A percentile compares a stretch with the other conserved stretches of the same genome.
Conservation (phyloP, 1,284 basidiomycete genomes). For the Trametes hirsuta region DNA sequence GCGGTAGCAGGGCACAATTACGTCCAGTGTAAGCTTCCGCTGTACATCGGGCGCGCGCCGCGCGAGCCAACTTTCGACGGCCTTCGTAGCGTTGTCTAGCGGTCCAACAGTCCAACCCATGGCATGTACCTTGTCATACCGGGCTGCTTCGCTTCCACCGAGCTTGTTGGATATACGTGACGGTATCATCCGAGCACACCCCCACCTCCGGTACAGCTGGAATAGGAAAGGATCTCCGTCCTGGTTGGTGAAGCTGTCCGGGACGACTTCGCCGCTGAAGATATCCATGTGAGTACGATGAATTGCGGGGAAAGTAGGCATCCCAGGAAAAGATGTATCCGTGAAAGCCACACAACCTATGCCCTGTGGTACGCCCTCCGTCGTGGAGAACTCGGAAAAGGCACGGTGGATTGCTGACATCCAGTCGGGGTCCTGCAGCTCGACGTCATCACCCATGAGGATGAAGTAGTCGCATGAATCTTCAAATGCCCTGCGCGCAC, state of each 20-base stretch:
- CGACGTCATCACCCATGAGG: constrained; percentile 61
- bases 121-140: constrained; percentile 50
- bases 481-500: constrained; percentile 49
- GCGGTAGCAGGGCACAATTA: constrained; percentile 59
- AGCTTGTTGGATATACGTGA: constrained; percentile 46
- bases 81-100: constrained; percentile 44
- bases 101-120: constrained; percentile 52
- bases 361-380: constrained; percentile 42
- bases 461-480: constrained; percentile 55
- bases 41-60: constrained; percentile 25
- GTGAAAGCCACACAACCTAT: constrained; percentile 63
- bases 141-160: constrained; percentile 49
- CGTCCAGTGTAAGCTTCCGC: constrained; percentile 52
- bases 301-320: constrained; percentile 64
- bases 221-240: constrained; percentile 62
- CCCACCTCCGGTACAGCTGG: constrained; percentile 62
- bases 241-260: constrained; percentile 57
- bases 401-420: constrained; percentile 44
- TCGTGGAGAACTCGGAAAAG: constrained; percentile 41
- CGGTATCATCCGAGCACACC: constrained; percentile 49
- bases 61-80: constrained; percentile 44
- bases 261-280: constrained; percentile 55
- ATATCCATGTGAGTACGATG: constrained; percentile 59
- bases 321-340: constrained; percentile 57
- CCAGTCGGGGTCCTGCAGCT: constrained; percentile 54